A percentile compares a stretch with the other conserved stretches of the same genome.
phyloP scores from a whole-genome alignment of 2,329 filamentous ascomycete species.

The Beauveria asiatica region DNA sequence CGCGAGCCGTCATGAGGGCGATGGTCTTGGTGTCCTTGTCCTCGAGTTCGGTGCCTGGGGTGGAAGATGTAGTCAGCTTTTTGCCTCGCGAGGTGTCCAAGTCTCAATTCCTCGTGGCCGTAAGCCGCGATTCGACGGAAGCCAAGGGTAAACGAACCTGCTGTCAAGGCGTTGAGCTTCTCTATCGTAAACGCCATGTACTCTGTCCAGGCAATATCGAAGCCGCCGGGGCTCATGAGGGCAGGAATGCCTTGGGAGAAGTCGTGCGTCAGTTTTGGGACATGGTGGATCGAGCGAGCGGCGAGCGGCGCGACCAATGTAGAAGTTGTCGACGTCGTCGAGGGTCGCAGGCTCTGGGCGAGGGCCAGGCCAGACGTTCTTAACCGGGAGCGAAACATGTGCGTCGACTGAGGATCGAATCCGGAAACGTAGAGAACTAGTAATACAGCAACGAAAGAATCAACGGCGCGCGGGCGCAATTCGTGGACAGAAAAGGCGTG shows the following conservation, averaged over 20 bases:
- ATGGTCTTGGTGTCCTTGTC: conserved; percentile 57
- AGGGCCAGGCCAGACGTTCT: conserved; percentile 38
- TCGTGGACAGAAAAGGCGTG: background rate
- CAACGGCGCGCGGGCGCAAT: background rate
- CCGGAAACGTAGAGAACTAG: background rate
- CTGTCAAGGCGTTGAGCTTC: conserved; percentile 65
- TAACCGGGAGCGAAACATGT: conserved; percentile 47
- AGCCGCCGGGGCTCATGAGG: conserved; percentile 61
- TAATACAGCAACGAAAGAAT: background rate
- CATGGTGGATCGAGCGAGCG: conserved; percentile 36
- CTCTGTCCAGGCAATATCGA: conserved; percentile 69
- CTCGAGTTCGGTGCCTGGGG: conserved; percentile 54
- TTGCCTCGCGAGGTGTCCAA: background rate
- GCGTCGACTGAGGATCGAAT: conserved; percentile 10
- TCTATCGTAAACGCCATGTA: conserved; percentile 70
- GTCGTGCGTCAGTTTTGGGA: conserved; percentile 39
- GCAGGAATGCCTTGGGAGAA: conserved; percentile 52
- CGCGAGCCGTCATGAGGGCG: conserved; percentile 66
- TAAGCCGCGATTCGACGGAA: background rate
- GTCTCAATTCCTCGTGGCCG: background rate
- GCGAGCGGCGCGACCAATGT: conserved; percentile 20
- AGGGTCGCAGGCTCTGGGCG: conserved; percentile 26
- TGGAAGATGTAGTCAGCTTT: conserved; percentile 11
- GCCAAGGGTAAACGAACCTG: conserved; percentile 46
- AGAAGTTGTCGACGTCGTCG: conserved; percentile 30